A percentile compares a stretch with the other conserved stretches of the same genome.
Conservation (phyloP, 108 stramenopile genomes). For the Pseudonitzschia pungens region DNA sequence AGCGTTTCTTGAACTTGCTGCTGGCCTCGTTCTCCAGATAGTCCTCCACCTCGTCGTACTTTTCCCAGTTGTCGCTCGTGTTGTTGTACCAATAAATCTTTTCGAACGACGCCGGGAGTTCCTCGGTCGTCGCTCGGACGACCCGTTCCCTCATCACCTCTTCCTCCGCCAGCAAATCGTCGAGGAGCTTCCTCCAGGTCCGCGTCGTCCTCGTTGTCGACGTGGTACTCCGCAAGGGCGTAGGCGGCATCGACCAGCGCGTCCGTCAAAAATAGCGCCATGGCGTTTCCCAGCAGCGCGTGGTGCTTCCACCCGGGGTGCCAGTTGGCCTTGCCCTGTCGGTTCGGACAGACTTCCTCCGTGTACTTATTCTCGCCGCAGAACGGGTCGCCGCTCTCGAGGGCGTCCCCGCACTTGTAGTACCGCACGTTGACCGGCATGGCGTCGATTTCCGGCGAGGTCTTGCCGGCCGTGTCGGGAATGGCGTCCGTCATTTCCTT, state of each 20-base stretch:
- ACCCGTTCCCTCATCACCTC: background rate
- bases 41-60: background rate
- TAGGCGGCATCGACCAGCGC: constrained; percentile 19
- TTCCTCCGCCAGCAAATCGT: background rate
- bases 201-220: background rate
- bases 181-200: background rate
- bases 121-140: background rate
- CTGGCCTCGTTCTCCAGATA: background rate
- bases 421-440: constrained; percentile 32
- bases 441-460: constrained; percentile 8
- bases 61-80: background rate
- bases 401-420: constrained; percentile 25
- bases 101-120: background rate
- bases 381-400: constrained; percentile 42
- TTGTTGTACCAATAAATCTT: constrained; percentile 12
- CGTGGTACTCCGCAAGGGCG: background rate
- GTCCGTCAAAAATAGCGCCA: constrained; percentile 40
- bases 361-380: constrained; percentile 33
- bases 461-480: constrained; percentile 29
- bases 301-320: constrained; percentile 47
- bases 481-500: constrained; percentile 8
- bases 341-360: constrained; percentile 11
- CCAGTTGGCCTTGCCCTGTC: constrained; percentile 25
- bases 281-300: constrained; percentile 40
- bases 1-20: background rate